Percentiles rank a stretch among this genome's conserved stretches.
These are phyloP conservation scores for Plasmodium coatneyi DNA, from an alignment of 169 alveolate species.

Conservation along the genomic window DNA sequence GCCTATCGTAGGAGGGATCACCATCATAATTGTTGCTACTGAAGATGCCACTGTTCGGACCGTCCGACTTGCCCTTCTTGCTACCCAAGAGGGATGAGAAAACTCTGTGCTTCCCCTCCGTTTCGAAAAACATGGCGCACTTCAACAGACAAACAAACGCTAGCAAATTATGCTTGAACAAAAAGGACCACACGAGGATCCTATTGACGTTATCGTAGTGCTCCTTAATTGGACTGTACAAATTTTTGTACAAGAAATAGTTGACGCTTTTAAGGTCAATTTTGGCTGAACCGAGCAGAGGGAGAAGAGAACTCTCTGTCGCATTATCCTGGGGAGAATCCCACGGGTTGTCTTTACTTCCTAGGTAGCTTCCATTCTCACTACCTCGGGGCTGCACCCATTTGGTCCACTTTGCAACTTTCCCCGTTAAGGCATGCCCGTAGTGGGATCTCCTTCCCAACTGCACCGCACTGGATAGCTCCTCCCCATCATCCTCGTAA, in stretches of 20 bases:
- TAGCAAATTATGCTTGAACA: constrained; percentile 18
- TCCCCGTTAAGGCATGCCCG: not conserved
- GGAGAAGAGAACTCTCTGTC: not conserved
- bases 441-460: not conserved
- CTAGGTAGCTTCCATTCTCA: not conserved
- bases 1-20: not conserved
- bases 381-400: not conserved
- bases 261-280: constrained; percentile 14
- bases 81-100: not conserved
- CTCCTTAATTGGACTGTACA: constrained; percentile 23
- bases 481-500: not conserved
- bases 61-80: not conserved
- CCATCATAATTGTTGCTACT: not conserved
- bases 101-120: not conserved
- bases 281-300: not conserved
- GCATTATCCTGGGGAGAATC: not conserved
- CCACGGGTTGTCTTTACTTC: not conserved
- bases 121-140: constrained; percentile 11
- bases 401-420: not conserved
- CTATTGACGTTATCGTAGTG: constrained; percentile 24
- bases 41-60: not conserved
- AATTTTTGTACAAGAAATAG: constrained; percentile 32
- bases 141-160: constrained; percentile 18
- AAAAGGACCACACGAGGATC: constrained; percentile 13
- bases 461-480: not conserved